Evolutionary conservation across 2,329 filamentous ascomycete species (phyloP), one percentile per base, ranked within the genome.

Genomic region (Pseudogymnoascus sp.): DNA sequence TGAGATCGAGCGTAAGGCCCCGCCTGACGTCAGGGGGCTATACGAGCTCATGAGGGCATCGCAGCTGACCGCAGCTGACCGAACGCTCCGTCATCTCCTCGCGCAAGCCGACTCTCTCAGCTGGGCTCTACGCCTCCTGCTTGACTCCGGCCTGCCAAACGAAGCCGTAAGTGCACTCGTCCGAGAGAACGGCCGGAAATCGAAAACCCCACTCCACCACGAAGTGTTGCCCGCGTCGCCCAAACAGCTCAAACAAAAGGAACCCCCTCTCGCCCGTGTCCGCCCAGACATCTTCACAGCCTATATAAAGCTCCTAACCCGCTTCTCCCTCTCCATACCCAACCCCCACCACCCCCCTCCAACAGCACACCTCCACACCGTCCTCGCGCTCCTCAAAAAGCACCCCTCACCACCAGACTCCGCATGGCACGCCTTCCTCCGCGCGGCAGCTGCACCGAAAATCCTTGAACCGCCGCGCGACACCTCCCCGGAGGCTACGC

Each of bases 1-100:
- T 63, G 88, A 89, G 64, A 84, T 83, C 67, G 81, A 84, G 40
- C 79, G 84, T n/a, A 76, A 85, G 47, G 76, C 79, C 13, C 84
- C 88, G 1, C 89, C 89, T 1, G 80, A 78, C 1, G 74, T 86
- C 10, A 74, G 79, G 4, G 77, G 82, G 61, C 77, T 93, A 3
- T 88, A 87, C 64, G 70, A 78, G 10, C 76, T 79, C 44, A 89
- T 92, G 84, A 65, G 38, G 19, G 35, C 57, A 1, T 17, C 28
- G 15, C 31, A 36, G 21, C 28, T 60, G n/a, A 36, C 35, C 6
- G 15, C 31, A 26, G n/a, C 26, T 19, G 17, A 21, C 3, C 57
- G 57, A 38, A 36, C 57, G 2, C 47, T 53, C 23, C 47, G 23
- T 11, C 47, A 53, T 23, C 47, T 53, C 23, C 7, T 53, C 47